phyloP scores from a whole-genome alignment of 2,329 filamentous ascomycete species.

The Aspergillus pseudotamarii region DNA sequence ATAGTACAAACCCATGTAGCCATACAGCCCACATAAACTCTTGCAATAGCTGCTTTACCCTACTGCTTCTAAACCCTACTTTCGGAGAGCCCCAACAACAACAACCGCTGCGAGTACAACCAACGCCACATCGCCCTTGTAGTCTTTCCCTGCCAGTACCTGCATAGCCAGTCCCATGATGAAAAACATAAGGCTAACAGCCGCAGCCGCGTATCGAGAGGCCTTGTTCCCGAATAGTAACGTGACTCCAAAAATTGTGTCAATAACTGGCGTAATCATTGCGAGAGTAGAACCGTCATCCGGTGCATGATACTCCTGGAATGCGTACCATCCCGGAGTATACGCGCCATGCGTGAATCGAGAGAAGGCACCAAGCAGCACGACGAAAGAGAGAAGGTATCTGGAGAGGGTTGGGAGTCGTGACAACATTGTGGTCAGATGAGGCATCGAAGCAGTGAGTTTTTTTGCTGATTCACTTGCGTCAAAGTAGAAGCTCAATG shows the following conservation, averaged over 20 bases:
- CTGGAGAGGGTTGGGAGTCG: neutral
- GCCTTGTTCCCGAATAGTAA: neutral
- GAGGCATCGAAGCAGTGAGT: neutral
- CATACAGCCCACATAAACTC: too few relatives aligned
- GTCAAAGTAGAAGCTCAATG: neutral
- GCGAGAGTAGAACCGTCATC: slow-evolving; percentile 1
- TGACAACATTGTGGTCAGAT: neutral
- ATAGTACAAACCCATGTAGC: too few relatives aligned
- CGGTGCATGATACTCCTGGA: slow-evolving; percentile 7
- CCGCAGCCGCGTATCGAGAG: neutral
- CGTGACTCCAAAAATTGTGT: neutral
- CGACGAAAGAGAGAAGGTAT: neutral
- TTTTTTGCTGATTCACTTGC: neutral
- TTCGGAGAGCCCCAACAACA: neutral
- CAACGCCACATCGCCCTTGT: neutral
- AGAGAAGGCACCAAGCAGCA: slow-evolving; percentile 7
- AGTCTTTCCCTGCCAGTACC: slow-evolving; percentile 1
- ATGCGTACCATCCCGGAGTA: slow-evolving; percentile 3
- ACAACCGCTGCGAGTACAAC: neutral
- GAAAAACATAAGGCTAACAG: neutral
- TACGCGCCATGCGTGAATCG: slow-evolving; percentile 9
- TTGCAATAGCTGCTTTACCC: neutral
- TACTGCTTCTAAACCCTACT: neutral
- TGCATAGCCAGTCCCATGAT: neutral
- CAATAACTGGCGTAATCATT: neutral